Conservation (phyloP, 2,329 filamentous ascomycete genomes). For the Epichloe sibirici region DNA sequence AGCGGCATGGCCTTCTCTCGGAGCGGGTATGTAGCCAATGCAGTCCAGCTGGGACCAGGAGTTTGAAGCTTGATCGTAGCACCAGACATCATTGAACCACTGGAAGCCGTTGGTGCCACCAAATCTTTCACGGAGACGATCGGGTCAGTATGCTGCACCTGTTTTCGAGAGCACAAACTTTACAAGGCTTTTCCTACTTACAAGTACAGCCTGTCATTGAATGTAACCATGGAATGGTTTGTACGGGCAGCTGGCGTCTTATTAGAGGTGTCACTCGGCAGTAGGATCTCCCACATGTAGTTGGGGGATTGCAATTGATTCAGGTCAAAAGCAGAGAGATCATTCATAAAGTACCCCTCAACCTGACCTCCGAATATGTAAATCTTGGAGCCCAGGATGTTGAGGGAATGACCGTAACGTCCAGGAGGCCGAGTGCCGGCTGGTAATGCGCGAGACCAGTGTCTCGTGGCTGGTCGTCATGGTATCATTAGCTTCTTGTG, state of each 20-base stretch:
- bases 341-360: constrained; percentile 96
- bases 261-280: constrained; percentile 44
- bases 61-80: constrained; percentile 75
- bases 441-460: constrained; percentile 92
- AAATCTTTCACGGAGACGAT: constrained; percentile 46
- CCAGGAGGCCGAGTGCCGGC: constrained; percentile 76
- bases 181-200: constrained; percentile 33
- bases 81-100: constrained; percentile 99
- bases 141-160: constrained; percentile 1
- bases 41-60: constrained; percentile 84
- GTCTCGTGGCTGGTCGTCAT: constrained; percentile 62
- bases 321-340: constrained; percentile 86
- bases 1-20: constrained; percentile 88
- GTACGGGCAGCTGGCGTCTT: constrained; percentile 75
- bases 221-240: constrained; percentile 87
- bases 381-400: constrained; percentile 92
- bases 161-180: background rate
- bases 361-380: constrained; percentile 97
- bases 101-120: constrained; percentile 90
- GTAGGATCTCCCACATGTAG: constrained; percentile 91
- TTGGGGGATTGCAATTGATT: constrained; percentile 85
- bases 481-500: constrained; percentile 9
- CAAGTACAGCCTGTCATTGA: constrained; percentile 87
- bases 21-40: constrained; percentile 91
- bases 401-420: constrained; percentile 90